Conservation (phyloP, 75 land plant species). For the Cunninghamia lanceolata region DNA sequence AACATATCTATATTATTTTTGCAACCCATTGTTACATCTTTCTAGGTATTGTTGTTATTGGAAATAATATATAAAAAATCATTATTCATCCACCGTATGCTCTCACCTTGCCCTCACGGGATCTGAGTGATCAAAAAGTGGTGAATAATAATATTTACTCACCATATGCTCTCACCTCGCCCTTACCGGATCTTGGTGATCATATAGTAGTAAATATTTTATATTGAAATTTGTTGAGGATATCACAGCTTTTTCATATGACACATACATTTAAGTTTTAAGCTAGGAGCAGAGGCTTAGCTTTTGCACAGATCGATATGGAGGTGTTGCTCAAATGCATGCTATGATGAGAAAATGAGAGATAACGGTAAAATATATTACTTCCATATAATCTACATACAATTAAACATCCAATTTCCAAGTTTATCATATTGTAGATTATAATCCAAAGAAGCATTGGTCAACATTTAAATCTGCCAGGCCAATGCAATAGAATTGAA, state of each 20-base stretch:
- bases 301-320: not conserved
- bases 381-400: not conserved
- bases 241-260: not conserved
- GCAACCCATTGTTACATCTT: too few relatives aligned
- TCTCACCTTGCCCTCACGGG: too few relatives aligned
- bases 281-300: not conserved
- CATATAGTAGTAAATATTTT: too few relatives aligned
- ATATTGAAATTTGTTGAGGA: too few relatives aligned
- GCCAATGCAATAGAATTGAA: not conserved
- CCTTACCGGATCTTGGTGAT: too few relatives aligned
- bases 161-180: too few relatives aligned
- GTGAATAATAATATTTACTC: too few relatives aligned
- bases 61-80: too few relatives aligned
- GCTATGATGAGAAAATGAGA: not conserved
- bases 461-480: not conserved
- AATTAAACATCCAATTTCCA: not conserved
- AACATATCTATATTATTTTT: too few relatives aligned
- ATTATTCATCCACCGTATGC: too few relatives aligned
- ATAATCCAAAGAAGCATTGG: not conserved
- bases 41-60: too few relatives aligned
- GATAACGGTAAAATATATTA: not conserved
- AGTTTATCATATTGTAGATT: not conserved
- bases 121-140: too few relatives aligned
- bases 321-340: not conserved
- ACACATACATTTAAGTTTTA: not conserved